phyloP scores from a whole-genome alignment of 768 basidiomycete species.

The Chalciporus sphaerocephalus region DNA sequence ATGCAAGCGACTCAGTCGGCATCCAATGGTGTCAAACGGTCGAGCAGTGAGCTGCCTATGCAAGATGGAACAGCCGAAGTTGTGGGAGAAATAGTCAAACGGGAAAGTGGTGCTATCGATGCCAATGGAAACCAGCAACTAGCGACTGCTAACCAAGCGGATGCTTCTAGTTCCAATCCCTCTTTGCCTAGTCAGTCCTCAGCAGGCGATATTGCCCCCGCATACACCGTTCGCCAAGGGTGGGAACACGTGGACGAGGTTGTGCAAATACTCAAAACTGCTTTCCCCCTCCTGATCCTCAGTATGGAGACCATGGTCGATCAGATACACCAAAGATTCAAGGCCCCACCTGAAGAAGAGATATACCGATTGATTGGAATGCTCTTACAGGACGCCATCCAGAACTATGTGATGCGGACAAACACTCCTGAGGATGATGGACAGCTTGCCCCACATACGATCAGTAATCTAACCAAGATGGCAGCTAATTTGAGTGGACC shows the following conservation, averaged over 20 bases:
- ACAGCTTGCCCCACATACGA: slow-evolving; percentile 49
- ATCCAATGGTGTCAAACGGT: slow-evolving; percentile 27
- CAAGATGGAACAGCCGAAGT: slow-evolving; percentile 29
- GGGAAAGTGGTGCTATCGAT: slow-evolving; percentile 18
- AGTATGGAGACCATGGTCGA: slow-evolving; percentile 98
- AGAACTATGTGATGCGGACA: slow-evolving; percentile 70
- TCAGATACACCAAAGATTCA: slow-evolving; percentile 86
- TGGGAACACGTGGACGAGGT: slow-evolving; percentile 94
- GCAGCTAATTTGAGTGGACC: slow-evolving; percentile 52
- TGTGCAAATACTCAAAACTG: slow-evolving; percentile 88
- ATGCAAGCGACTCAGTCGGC: slow-evolving; percentile 33
- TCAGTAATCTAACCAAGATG: slow-evolving; percentile 56
- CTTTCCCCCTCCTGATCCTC: slow-evolving; percentile 89
- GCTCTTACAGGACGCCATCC: slow-evolving; percentile 81
- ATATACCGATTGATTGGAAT: slow-evolving; percentile 88
- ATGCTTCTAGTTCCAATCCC: slow-evolving; percentile 14
- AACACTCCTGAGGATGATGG: slow-evolving; percentile 67
- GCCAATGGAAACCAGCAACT: slow-evolving; percentile 26
- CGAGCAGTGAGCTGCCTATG: slow-evolving; percentile 29
- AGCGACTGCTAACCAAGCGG: slow-evolving; percentile 11
- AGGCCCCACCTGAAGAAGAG: slow-evolving; percentile 86
- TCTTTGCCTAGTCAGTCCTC: slow-evolving; percentile 16
- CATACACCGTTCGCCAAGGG: slow-evolving; percentile 53
- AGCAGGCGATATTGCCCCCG: slow-evolving; percentile 20
- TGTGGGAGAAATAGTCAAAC: slow-evolving; percentile 24